A percentile compares a stretch with the other conserved stretches of the same genome.
phyloP scores from a whole-genome alignment of 495 filamentous ascomycete genomes.

The Viridothelium virens region DNA sequence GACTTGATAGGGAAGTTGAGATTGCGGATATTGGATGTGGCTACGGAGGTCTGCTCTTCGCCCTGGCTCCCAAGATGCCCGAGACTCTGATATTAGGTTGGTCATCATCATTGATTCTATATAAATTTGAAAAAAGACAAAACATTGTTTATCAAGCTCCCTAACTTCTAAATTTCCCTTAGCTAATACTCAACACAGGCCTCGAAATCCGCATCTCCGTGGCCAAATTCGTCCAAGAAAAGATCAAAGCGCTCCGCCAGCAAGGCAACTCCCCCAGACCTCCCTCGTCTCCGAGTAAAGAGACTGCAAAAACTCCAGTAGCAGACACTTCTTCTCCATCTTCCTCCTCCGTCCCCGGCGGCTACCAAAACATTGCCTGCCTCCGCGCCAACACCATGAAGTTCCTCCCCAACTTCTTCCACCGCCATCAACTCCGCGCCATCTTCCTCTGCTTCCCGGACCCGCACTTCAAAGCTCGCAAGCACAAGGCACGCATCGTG shows the following conservation, averaged over 20 bases:
- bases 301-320: background rate
- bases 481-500: slow-evolving; percentile 93
- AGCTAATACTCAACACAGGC: slow-evolving; percentile 31
- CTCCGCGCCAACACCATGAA: slow-evolving; percentile 96
- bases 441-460: slow-evolving; percentile 98
- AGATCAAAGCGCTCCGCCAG: slow-evolving; percentile 68
- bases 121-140: background rate
- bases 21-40: slow-evolving; percentile 98
- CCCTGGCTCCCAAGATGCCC: slow-evolving; percentile 71
- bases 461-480: slow-evolving; percentile 93
- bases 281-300: slow-evolving; percentile 20
- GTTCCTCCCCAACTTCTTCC: slow-evolving; percentile 93
- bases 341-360: slow-evolving; percentile 29
- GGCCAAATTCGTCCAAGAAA: slow-evolving; percentile 76
- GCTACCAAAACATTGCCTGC: slow-evolving; percentile 79
- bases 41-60: slow-evolving; percentile 84
- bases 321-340: background rate
- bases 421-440: slow-evolving; percentile 62
- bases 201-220: slow-evolving; percentile 90
- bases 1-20: slow-evolving; percentile 61
- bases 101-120: slow-evolving; percentile 19
- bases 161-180: slow-evolving; percentile 10
- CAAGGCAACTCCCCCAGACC: slow-evolving; percentile 45
- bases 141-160: background rate
- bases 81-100: slow-evolving; percentile 72